phyloP scores from a whole-genome alignment of 495 filamentous ascomycete genomes.

The Rostrohypoxylon terebratum region DNA sequence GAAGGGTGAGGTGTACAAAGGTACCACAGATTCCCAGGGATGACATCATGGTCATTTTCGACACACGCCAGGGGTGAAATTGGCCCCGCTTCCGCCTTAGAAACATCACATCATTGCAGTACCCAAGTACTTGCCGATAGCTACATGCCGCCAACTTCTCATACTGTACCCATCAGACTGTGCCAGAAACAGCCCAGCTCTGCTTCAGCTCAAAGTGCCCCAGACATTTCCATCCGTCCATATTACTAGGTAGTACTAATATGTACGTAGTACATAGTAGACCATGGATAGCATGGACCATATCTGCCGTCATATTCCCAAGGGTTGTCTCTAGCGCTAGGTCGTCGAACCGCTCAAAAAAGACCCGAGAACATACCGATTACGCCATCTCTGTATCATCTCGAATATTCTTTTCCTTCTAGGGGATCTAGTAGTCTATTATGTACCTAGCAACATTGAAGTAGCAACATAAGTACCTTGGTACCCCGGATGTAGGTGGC shows the following conservation, averaged over 20 bases:
- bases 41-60: conserved; percentile 35
- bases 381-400: conserved; percentile 40
- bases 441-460: too few relatives aligned
- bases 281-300: too few relatives aligned
- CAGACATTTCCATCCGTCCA: conserved; percentile 31
- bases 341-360: conserved; percentile 37
- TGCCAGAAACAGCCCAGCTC: conserved; percentile 30
- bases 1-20: background rate
- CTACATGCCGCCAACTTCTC: conserved; percentile 6
- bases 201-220: conserved; percentile 39
- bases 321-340: conserved; percentile 20
- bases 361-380: conserved; percentile 43
- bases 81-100: conserved; percentile 39
- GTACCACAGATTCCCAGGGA: background rate
- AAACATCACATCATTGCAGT: conserved; percentile 20
- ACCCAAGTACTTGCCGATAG: conserved; percentile 21
- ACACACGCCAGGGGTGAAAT: conserved; percentile 33
- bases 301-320: conserved; percentile 43
- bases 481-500: background rate
- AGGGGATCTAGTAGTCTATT: background rate
- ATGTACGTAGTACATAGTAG: too few relatives aligned
- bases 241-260: too few relatives aligned
- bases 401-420: conserved; percentile 24
- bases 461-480: background rate
- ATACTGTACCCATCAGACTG: conserved; percentile 37